Evolutionary conservation across 2,329 filamentous ascomycete species (phyloP), one percentile per base, ranked within the genome.

Genomic region (Coniosporium tulheliwenetii): DNA sequence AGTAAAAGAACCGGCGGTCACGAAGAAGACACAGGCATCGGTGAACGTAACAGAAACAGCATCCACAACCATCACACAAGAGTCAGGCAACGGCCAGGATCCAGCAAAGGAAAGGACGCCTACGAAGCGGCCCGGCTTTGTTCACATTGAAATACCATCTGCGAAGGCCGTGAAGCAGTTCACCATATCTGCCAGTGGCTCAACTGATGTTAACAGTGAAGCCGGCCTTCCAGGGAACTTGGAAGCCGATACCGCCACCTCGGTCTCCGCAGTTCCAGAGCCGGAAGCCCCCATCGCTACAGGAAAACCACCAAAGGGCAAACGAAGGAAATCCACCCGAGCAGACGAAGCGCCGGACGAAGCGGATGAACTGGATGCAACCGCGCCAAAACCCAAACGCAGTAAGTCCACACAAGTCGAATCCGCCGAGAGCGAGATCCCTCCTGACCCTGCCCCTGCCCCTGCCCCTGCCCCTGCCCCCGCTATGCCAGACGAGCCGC

Each of bases 401-500:
- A 33, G 10, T 3, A 33, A 33, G 8, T 33, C 32, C 10, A 33
- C 13, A 5, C 32, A 33, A 33, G 13, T 8, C 10, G 13, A 33
- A 4, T n/a, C 10, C 43, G 26, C 33, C 44, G 15, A 26, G 32
- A 42, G 9, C 34, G 38, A 30, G 41, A 26, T 7, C 3, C 26
- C 32, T 5, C 4, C 8, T 3, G 32, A 33, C 10, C 32, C 5
- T 10, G 10, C 32, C 32, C 8, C 8, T 12, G 32, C 13, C 8
- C 32, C 32, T 12, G 32, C 10, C 10, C 32, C 5, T 10, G 10
- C 32, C 32, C 8, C 8, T 12, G 32, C 13, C 8, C 32, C 32
- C 5, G 32, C 10, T 5, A 3, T 12, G 15, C 13, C 36, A 7
- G 43, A 44, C 16, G 40, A 45, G 29, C 48, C 51, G 3, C 54